Evolutionary conservation across 148 eudicot species (phyloP), one percentile per base, ranked within the genome.

Genomic region (Chenopodium quinoa): DNA sequence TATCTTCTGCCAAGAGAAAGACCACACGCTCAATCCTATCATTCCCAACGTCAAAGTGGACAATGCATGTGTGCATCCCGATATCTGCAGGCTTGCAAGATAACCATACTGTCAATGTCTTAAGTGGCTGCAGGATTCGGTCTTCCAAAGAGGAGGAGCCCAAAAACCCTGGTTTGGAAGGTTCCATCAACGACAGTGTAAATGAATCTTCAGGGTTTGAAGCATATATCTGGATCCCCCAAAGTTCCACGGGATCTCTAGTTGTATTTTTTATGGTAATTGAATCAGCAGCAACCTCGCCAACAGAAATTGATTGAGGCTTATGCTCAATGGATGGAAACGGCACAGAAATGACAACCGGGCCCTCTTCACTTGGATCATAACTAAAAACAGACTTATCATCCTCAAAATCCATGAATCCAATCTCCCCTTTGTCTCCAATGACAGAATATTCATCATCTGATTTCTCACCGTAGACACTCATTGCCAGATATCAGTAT

Each of bases 81-180:
- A 92, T 88, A 76, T 86, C 94, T 84, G 88, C 87, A n/a, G 99
- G 97, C 80, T 89, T 89, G 86, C 99, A 96, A 32, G 92, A 91
- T 78, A 96, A 52, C 97, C 97, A 96, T 72, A 96, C 69, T 9
- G 82, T 91, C 75, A 96, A 64, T 27, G 87, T 84, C 73, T 87
- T 88, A 40, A 78, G 78, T 0, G 98, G 90, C 77, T 84, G 90
- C 50, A 96, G 83, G 13, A 88, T 79, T 76, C 98, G 86, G 78
- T 96, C 98, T 27, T 94, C 99, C 85, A 96, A 78, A 70, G 82
- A 72, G 80, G 84, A 85, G 37, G 83, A 81, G 19, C 92, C 99
- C 12, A 91, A 52, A 84, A 88, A 96, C 13, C 83, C 90, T 68
- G 79, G 77, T 56, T 81, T 66, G 52, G 90, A 86, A 54, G 99